A percentile compares a stretch with the other conserved stretches of the same genome.
Conservation (phyloP, 2,329 filamentous ascomycete species). For the Fusarium sp. region DNA sequence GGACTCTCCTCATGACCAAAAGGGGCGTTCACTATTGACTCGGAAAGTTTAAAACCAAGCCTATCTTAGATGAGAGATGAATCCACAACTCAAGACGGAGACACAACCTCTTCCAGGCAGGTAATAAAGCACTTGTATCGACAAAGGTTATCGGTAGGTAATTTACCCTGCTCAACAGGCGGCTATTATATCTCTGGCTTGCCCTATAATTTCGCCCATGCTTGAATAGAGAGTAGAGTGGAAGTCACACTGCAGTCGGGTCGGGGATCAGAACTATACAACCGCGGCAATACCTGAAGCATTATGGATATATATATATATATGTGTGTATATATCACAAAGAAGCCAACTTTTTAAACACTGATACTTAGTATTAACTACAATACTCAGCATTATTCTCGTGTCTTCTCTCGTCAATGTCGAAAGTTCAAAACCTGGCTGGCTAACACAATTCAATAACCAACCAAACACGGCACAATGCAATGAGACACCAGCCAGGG, state of each 20-base stretch:
- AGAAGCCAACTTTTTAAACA: not conserved
- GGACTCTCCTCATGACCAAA: slow-evolving; percentile 26
- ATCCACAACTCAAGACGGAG: slow-evolving; percentile 33
- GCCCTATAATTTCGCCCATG: slow-evolving; percentile 24
- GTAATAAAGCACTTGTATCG: slow-evolving; percentile 3
- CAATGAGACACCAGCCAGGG: slow-evolving; percentile 32
- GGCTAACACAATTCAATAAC: slow-evolving; percentile 6
- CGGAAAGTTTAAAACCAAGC: slow-evolving; percentile 7
- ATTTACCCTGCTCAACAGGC: slow-evolving; percentile 18
- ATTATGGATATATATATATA: not conserved
- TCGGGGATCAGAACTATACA: not conserved
- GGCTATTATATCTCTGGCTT: slow-evolving; percentile 2
- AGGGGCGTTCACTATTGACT: slow-evolving; percentile 38
- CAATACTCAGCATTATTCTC: not conserved
- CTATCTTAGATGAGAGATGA: slow-evolving; percentile 18
- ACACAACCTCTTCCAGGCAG: slow-evolving; percentile 23
- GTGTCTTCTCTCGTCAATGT: no score
- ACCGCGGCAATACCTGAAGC: slow-evolving; percentile 4
- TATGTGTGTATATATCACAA: not conserved
- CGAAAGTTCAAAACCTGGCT: not conserved
- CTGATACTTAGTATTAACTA: not conserved
- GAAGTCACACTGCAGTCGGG: no score
- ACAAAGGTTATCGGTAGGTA: not conserved
- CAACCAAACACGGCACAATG: slow-evolving; percentile 6
- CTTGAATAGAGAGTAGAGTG: not conserved